These are phyloP conservation scores for Aspergillus saccharolyticus DNA, from an alignment of 495 filamentous ascomycete species.

Conservation along the genomic window DNA sequence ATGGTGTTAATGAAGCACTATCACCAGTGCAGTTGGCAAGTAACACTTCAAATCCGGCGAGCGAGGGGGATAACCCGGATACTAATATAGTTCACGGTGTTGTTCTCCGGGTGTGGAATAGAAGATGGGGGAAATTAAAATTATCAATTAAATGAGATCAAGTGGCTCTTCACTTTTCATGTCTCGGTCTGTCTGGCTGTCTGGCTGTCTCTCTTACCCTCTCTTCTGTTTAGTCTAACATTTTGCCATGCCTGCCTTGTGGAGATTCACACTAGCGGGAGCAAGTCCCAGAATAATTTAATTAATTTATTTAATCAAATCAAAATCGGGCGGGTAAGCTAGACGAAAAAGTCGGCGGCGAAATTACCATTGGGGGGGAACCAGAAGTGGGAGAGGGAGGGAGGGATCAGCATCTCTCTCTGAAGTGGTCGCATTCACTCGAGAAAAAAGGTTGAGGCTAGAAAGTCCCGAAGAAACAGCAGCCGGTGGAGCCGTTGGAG, in stretches of 20 bases:
- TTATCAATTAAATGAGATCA: too few relatives aligned
- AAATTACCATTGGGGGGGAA: neutral
- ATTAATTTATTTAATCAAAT: neutral
- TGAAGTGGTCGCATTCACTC: neutral
- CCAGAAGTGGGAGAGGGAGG: neutral
- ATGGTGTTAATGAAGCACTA: neutral
- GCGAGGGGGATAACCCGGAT: neutral
- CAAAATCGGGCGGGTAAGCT: neutral
- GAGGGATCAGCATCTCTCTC: neutral
- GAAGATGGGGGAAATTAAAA: neutral
- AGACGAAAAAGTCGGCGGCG: neutral
- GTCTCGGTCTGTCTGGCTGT: neutral
- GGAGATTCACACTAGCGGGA: conserved; percentile 5
- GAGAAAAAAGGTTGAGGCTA: conserved; percentile 11
- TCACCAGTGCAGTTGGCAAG: neutral
- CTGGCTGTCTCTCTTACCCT: neutral
- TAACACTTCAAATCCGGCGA: neutral
- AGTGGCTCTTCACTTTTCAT: neutral
- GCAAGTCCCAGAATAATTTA: conserved; percentile 5
- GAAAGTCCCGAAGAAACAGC: conserved; percentile 23
- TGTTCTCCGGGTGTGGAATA: neutral
- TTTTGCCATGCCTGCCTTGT: conserved; percentile 11
- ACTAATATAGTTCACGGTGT: neutral
- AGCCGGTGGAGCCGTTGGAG: conserved; percentile 17
- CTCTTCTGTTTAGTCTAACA: neutral